Percentiles rank a stretch among this genome's conserved stretches.
Evolutionary conservation across 768 basidiomycete genomes (phyloP).

Genomic region (Trametes cinnabarina): DNA sequence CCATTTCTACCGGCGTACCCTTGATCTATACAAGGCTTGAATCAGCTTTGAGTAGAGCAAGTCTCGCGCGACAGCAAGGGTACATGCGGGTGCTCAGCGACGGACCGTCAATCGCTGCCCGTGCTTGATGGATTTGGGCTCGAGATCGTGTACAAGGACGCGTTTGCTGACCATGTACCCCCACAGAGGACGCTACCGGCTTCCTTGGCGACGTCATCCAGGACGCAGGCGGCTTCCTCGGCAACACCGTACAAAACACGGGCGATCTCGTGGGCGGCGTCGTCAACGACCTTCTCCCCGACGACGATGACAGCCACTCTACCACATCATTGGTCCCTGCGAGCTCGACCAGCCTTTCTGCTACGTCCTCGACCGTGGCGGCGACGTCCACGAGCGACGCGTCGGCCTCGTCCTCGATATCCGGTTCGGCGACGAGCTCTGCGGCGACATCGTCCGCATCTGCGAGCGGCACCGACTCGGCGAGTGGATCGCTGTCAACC

Average conservation of each 20-base stretch:
- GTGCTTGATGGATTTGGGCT: no score
- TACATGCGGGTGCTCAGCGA: no score
- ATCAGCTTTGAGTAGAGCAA: no score
- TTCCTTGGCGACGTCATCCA: background rate
- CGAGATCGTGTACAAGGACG: no score
- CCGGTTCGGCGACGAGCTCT: background rate
- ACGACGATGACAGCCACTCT: background rate
- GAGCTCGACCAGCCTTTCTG: slow-evolving; percentile 15
- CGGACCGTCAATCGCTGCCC: no score
- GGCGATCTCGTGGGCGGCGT: background rate
- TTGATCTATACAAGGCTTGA: no score
- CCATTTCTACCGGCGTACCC: no score
- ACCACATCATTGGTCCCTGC: slow-evolving; percentile 14
- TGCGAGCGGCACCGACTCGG: slow-evolving; percentile 1
- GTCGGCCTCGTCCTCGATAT: background rate
- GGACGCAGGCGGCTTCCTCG: slow-evolving; percentile 4
- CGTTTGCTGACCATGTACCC: background rate
- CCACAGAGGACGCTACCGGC: background rate
- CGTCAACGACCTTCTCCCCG: background rate
- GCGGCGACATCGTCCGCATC: slow-evolving; percentile 2
- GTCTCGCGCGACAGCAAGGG: no score
- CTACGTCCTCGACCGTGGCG: background rate
- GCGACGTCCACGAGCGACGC: no score
- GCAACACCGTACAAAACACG: background rate
- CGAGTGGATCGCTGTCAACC: background rate